Evolutionary conservation across 2,329 filamentous ascomycete genomes (phyloP).

Genomic region (Ophiostoma montium): DNA sequence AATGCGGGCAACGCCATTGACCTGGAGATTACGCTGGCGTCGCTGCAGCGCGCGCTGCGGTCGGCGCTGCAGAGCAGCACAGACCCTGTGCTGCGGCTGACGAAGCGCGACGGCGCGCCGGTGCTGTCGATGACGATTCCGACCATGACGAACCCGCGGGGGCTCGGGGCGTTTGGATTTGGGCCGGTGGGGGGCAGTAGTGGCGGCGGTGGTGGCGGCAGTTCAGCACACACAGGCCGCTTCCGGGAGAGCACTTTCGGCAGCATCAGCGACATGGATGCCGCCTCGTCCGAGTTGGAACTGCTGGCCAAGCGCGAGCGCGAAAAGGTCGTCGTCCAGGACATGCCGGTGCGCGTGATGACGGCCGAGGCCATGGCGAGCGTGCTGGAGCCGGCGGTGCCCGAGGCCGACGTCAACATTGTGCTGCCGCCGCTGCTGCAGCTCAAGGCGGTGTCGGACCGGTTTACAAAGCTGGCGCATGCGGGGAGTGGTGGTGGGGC

Average conservation of each 20-base stretch:
- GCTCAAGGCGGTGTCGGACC: constrained; percentile 85
- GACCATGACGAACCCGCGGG: constrained; percentile 46
- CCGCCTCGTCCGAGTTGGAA: constrained; percentile 33
- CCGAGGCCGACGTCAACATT: constrained; percentile 89
- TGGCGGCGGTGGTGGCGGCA: constrained; percentile 18
- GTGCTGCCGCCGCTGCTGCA: constrained; percentile 75
- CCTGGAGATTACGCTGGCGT: constrained; percentile 80
- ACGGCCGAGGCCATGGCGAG: constrained; percentile 72
- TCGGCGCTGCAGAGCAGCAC: constrained; percentile 64
- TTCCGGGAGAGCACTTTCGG: constrained; percentile 21
- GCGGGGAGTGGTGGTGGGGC: constrained; percentile 22
- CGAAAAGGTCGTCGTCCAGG: constrained; percentile 87
- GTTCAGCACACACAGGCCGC: constrained; percentile 20
- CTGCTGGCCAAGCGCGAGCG: constrained; percentile 52
- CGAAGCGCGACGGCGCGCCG: constrained; percentile 80
- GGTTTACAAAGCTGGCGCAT: constrained; percentile 76
- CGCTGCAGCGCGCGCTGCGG: constrained; percentile 79
- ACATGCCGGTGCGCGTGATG: constrained; percentile 87
- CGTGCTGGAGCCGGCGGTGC: constrained; percentile 83
- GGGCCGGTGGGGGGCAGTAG: constrained; percentile 20
- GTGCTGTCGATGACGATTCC: constrained; percentile 83
- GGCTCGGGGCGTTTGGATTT: constrained; percentile 21
- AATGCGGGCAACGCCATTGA: constrained; percentile 81
- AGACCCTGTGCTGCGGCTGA: constrained; percentile 73
- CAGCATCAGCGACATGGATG: constrained; percentile 24